Conservation (phyloP, 2,329 filamentous ascomycete genomes). For the Microcyclosporella mali region DNA sequence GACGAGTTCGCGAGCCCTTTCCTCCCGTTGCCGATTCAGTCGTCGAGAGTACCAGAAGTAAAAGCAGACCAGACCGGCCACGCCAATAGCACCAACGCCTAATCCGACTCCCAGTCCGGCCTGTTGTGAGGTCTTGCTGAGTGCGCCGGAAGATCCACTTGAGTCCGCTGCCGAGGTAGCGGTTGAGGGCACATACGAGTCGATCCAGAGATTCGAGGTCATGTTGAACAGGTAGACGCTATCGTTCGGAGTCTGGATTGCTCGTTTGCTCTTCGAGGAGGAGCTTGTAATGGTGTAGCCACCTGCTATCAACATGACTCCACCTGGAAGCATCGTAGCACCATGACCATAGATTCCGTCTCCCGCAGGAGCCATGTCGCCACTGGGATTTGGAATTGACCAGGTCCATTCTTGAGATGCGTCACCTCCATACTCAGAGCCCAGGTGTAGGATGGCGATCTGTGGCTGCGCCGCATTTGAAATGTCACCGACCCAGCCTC, state of each 20-base stretch:
- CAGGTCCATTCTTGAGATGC: slow-evolving; percentile 58
- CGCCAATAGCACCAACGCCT: slow-evolving; percentile 38
- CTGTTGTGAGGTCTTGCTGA: slow-evolving; percentile 41
- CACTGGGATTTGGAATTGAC: slow-evolving; percentile 53
- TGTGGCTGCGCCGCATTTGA: slow-evolving; percentile 73
- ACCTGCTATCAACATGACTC: slow-evolving; percentile 56
- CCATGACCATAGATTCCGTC: slow-evolving; percentile 57
- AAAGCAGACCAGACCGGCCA: slow-evolving; percentile 37
- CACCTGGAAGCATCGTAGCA: slow-evolving; percentile 55
- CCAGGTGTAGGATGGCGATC: slow-evolving; percentile 69
- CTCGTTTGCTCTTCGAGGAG: slow-evolving; percentile 32
- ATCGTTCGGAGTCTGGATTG: slow-evolving; percentile 34
- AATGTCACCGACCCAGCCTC: slow-evolving; percentile 87
- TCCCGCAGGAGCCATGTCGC: slow-evolving; percentile 36
- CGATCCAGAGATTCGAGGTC: slow-evolving; percentile 54
- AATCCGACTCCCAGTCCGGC: slow-evolving; percentile 43
- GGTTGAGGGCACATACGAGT: slow-evolving; percentile 47
- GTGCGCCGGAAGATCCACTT: slow-evolving; percentile 23
- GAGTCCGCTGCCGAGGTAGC: slow-evolving; percentile 2
- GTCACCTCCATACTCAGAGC: slow-evolving; percentile 60
- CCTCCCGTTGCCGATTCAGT: slow-evolving; percentile 35
- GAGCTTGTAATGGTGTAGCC: slow-evolving; percentile 49
- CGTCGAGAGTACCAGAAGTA: slow-evolving; percentile 45
- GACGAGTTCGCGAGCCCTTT: slow-evolving; percentile 51
- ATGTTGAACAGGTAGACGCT: slow-evolving; percentile 54